phyloP scores from a whole-genome alignment of 1,284 basidiomycete species.

The Anthracocystis setariae region DNA sequence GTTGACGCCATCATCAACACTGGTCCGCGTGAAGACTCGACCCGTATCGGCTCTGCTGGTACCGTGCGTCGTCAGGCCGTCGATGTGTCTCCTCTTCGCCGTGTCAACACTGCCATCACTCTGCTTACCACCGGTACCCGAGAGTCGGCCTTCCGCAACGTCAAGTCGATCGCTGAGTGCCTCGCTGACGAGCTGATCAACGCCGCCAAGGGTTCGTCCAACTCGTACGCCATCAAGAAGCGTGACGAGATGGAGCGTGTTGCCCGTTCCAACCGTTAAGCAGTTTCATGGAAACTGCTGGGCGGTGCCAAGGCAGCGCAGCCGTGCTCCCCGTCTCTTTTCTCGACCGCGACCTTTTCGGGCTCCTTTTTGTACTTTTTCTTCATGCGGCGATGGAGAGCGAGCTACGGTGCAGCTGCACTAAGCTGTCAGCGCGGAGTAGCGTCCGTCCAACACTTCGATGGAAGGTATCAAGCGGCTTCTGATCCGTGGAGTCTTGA shows the following conservation, averaged over 20 bases:
- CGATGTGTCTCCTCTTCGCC: slow-evolving; percentile 96
- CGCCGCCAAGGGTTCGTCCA: slow-evolving; percentile 99
- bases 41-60: slow-evolving; percentile 99
- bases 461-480: slow-evolving; percentile 19
- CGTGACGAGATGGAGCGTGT: slow-evolving; percentile 97
- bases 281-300: slow-evolving; percentile 15
- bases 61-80: slow-evolving; percentile 99
- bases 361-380: slow-evolving; percentile 54
- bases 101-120: slow-evolving; percentile 97
- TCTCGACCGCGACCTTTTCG: slow-evolving; percentile 38
- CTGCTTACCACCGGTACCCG: slow-evolving; percentile 97
- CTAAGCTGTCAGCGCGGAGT: slow-evolving; percentile 25
- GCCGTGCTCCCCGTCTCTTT: slow-evolving; percentile 23
- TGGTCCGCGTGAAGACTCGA: slow-evolving; percentile 99
- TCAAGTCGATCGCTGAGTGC: slow-evolving; percentile 95
- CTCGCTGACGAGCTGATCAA: slow-evolving; percentile 99
- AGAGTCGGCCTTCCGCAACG: slow-evolving; percentile 99
- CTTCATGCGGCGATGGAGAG: slow-evolving; percentile 29
- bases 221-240: slow-evolving; percentile 99
- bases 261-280: slow-evolving; percentile 98
- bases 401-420: slow-evolving; percentile 16
- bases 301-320: slow-evolving; percentile 21
- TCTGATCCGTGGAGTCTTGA: slow-evolving; percentile 40
- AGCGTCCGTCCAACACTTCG: slow-evolving; percentile 25
- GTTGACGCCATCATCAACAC: slow-evolving; percentile 99